Evolutionary conservation across 331 rosid genomes (phyloP), one percentile per base, ranked within the genome.

Genomic region (Rosa hybrid): DNA sequence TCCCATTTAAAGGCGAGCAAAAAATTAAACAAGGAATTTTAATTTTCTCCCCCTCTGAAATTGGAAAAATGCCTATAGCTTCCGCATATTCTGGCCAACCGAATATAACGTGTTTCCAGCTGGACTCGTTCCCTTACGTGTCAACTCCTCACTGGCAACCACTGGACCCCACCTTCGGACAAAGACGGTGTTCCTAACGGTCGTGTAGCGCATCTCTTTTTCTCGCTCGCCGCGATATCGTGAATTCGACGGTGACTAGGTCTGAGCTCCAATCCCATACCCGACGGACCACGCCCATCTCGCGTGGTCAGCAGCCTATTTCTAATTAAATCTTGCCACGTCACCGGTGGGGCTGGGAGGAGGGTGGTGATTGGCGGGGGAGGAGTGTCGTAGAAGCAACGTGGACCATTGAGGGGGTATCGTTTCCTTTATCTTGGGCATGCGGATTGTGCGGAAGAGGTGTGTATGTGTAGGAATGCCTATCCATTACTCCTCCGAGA

Each of bases 31-130:
- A 10, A 44, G 44, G 8, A 71, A 45, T 49, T 68, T 57, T 8
- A 45, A 45, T 45, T 7, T 21, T 12, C 34, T 9, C 17, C 27
- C 8, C 75, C 49, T 13, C 0, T 13, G 5, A 63, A 12, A 11
- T 0, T 0, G 1, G 23, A n/a, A 59, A 79, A 69, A 72, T 74
- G 81, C 83, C 41, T 4, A 2, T 23, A 62, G 91, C 80, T 81
- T 83, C 84, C 85, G 94, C 4, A 85, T 90, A 88, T 90, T 80
- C 92, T 42, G 83, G 34, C 4, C 51, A 39, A 63, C 51, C 73
- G 70, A 56, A 73, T 59, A 39, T 30, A 46, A 65, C 83, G 81
- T 83, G 90, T n/a, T 70, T 39, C 84, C 81, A 82, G 77, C 84
- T 76, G 78, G 42, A 46, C 16, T 23, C 13, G 10, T 5, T 2